A percentile compares a stretch with the other conserved stretches of the same genome.
Conservation (phyloP, 768 basidiomycete genomes). For the Boletus insuetus region DNA sequence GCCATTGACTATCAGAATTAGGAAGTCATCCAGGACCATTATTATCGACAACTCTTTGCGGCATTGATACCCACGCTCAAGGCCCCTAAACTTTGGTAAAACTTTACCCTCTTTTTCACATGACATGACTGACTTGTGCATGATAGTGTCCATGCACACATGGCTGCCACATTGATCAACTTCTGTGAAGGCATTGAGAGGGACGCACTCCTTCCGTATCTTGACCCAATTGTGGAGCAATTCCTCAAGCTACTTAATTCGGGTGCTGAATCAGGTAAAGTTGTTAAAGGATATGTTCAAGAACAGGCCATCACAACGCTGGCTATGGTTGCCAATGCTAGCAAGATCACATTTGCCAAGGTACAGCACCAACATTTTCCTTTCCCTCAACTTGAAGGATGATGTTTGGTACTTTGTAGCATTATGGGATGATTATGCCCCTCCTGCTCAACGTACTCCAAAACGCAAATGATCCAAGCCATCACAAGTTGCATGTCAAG, state of each 20-base stretch:
- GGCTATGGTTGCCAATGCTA: conserved; percentile 87
- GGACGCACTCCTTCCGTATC: conserved; percentile 70
- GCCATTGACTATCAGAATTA: too few species aligned
- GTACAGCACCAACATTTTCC: conserved; percentile 31
- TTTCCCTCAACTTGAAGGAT: not conserved
- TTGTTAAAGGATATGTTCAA: conserved; percentile 63
- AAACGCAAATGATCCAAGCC: conserved; percentile 65
- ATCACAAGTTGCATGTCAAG: conserved; percentile 69
- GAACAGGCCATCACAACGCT: conserved; percentile 87
- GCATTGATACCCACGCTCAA: too few species aligned
- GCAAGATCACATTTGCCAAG: conserved; percentile 74
- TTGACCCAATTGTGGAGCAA: too few species aligned
- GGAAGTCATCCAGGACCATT: too few species aligned
- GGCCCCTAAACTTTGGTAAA: too few species aligned
- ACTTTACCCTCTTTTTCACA: too few species aligned
- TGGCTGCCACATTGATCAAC: conserved; percentile 86
- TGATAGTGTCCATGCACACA: too few species aligned
- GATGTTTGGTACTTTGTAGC: conserved; percentile 37
- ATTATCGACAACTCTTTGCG: too few species aligned
- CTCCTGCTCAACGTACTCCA: conserved; percentile 71
- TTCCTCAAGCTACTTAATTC: conserved; percentile 58
- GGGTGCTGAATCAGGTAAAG: conserved; percentile 38
- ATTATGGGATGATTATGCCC: conserved; percentile 79
- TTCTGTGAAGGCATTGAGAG: conserved; percentile 86
- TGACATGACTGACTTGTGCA: too few species aligned